A percentile compares a stretch with the other conserved stretches of the same genome.
phyloP scores from a whole-genome alignment of 2,329 filamentous ascomycete genomes.

The Fusarium sp. region DNA sequence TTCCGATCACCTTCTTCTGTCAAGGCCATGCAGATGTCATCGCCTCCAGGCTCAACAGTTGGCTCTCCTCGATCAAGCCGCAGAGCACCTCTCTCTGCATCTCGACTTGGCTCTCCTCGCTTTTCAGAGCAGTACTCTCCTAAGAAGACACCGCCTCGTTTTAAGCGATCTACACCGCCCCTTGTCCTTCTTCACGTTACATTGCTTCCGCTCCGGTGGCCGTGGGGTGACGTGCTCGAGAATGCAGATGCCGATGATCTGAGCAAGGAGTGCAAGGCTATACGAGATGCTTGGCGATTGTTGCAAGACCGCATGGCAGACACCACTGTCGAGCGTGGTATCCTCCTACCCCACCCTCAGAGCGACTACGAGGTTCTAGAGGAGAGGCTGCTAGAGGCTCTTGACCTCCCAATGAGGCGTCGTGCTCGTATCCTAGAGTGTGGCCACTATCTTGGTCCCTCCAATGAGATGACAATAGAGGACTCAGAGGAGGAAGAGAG shows the following conservation, averaged over 20 bases:
- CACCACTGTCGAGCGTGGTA: slow-evolving; percentile 75
- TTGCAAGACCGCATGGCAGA: slow-evolving; percentile 76
- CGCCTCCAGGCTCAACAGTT: slow-evolving; percentile 65
- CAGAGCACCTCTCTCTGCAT: slow-evolving; percentile 57
- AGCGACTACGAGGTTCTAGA: slow-evolving; percentile 83
- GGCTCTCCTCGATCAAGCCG: slow-evolving; percentile 65
- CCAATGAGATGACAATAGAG: slow-evolving; percentile 56
- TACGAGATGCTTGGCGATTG: slow-evolving; percentile 71
- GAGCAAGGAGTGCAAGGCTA: slow-evolving; percentile 55
- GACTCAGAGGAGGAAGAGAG: slow-evolving; percentile 57
- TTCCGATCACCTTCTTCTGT: slow-evolving; percentile 76
- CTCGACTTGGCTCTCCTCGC: slow-evolving; percentile 64
- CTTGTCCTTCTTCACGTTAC: slow-evolving; percentile 82
- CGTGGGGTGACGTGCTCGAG: slow-evolving; percentile 66
- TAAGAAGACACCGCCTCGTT: slow-evolving; percentile 66
- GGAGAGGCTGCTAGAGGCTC: slow-evolving; percentile 76
- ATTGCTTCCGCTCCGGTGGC: slow-evolving; percentile 73
- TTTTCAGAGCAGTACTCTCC: slow-evolving; percentile 61
- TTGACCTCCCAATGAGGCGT: slow-evolving; percentile 71
- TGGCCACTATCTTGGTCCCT: slow-evolving; percentile 75
- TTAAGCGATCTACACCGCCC: slow-evolving; percentile 67
- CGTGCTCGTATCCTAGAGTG: slow-evolving; percentile 77
- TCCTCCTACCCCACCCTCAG: slow-evolving; percentile 79
- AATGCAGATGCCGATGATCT: slow-evolving; percentile 51
- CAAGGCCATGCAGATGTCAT: slow-evolving; percentile 75